A percentile compares a stretch with the other conserved stretches of the same genome.
These are phyloP conservation scores for Globisporangium cystogenes DNA, from an alignment of 352 stramenopile genomes.

Conservation along the genomic window DNA sequence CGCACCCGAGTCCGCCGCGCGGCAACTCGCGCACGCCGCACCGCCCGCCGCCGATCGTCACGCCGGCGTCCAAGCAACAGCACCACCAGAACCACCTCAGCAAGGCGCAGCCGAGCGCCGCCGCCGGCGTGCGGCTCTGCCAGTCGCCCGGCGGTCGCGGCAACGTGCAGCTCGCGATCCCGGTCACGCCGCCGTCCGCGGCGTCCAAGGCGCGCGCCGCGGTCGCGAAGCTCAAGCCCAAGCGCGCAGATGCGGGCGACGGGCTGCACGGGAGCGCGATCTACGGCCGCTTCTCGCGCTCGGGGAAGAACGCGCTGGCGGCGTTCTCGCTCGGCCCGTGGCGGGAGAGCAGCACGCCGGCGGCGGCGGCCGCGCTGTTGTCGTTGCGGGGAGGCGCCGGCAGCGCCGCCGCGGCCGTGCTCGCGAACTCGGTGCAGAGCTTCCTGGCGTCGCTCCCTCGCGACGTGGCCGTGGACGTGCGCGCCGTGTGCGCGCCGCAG, in stretches of 20 bases:
- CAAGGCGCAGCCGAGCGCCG: not conserved
- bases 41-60: slow-evolving; percentile 21
- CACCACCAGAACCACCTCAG: not conserved
- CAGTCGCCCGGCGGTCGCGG: slow-evolving; percentile 26
- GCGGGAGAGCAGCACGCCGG: slow-evolving; percentile 4
- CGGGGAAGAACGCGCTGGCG: not conserved
- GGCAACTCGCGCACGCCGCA: slow-evolving; percentile 13
- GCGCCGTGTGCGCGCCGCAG: slow-evolving; percentile 31
- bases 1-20: not conserved
- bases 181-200: slow-evolving; percentile 19
- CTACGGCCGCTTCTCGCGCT: slow-evolving; percentile 4
- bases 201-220: slow-evolving; percentile 2
- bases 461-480: slow-evolving; percentile 43
- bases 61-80: not conserved
- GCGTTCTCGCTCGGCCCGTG: slow-evolving; percentile 12
- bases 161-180: slow-evolving; percentile 37
- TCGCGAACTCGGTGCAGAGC: slow-evolving; percentile 27
- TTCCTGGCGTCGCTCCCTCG: slow-evolving; percentile 26
- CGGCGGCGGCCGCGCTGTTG: not conserved
- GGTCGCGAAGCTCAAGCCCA: not conserved
- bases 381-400: not conserved
- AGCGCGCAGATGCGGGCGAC: not conserved
- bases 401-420: slow-evolving; percentile 10
- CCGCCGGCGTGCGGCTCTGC: slow-evolving; percentile 18
- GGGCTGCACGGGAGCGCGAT: slow-evolving; percentile 10